Percentiles rank a stretch among this genome's conserved stretches.
Evolutionary conservation across 2,329 filamentous ascomycete genomes (phyloP).

Genomic region (Colletotrichum kahawae): DNA sequence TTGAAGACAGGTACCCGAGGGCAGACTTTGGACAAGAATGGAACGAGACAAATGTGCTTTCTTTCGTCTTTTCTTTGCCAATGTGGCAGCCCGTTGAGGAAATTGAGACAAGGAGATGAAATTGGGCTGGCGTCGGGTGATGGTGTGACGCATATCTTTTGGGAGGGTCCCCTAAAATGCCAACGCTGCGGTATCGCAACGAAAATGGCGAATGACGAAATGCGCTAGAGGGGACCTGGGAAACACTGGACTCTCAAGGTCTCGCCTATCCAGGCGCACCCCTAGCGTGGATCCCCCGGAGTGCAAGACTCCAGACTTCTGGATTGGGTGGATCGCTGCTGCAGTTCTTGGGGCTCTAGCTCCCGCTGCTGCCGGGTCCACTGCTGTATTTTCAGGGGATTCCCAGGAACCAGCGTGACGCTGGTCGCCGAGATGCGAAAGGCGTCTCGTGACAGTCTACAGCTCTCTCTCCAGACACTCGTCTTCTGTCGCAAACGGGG

Average conservation of each 20-base stretch:
- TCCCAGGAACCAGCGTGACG: neutral
- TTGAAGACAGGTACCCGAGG: neutral
- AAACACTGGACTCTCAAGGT: neutral
- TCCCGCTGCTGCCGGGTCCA: slow-evolving; percentile 2
- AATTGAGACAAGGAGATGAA: neutral
- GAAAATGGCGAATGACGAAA: slow-evolving; percentile 22
- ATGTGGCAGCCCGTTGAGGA: neutral
- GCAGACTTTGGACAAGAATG: neutral
- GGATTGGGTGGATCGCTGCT: slow-evolving; percentile 8
- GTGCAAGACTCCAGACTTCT: neutral
- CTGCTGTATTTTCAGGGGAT: slow-evolving; percentile 4
- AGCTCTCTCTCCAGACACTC: neutral
- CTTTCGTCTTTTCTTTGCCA: neutral
- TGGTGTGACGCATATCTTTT: neutral
- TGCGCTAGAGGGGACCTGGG: slow-evolving; percentile 1
- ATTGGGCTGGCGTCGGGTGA: neutral
- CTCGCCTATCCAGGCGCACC: neutral
- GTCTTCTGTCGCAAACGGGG: neutral
- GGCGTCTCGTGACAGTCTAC: neutral
- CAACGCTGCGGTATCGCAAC: slow-evolving; percentile 10
- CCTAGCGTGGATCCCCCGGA: slow-evolving; percentile 13
- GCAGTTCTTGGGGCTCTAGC: slow-evolving; percentile 7
- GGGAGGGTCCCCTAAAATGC: neutral
- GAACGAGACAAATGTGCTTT: neutral
- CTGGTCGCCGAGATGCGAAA: neutral